Base-by-base conservation (phyloP, 192 early-diverging fungal genomes). In the Backusella macrospora region DNA sequence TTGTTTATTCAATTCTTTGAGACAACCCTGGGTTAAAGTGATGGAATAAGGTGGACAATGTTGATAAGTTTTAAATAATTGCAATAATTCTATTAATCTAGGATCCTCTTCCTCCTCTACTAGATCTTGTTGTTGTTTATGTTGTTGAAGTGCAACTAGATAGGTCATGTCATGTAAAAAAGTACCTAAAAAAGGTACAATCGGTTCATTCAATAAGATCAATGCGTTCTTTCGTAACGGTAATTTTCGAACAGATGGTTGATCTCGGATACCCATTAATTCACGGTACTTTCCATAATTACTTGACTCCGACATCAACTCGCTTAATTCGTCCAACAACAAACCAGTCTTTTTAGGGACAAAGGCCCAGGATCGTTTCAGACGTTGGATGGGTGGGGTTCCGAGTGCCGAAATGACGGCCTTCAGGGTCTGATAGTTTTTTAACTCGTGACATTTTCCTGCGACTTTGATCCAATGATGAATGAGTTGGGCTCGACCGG, bases 81-180 rank as follows among this genome's bases (percentile, higher is more conserved):
- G 77, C 29, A 88, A 77, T 44, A 92, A 81, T 64, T 92, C 90
- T 62, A 82, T 78, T 42, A 90, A 73, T 59, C 90, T 76, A 8
- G 74, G 73, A 83, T 90, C 88, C n/a, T 81, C 38, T 26, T 59
- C 29, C 26, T 37, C 49, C 7, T 48, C 77, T 43, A 43, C 29
- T 44, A 46, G 23, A 23, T 23, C 38, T 38, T 5, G 12, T 45
- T 21, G 15, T 6, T 34, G 38, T 16, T 71, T n/a, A 15, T 71
- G 47, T 39, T 70, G 47, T 15, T 70, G 47, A n/a, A 62, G 59
- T 4, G 90, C 90, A 13, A 89, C 65, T 34, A 93, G 77, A 78
- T 93, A 94, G 6, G 91, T 92, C 47, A 89, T 84, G 62, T 94
- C 92, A 80, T 91, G 91, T 18, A 92, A 88, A 78, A 91, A 88